Evolutionary conservation across 2,329 filamentous ascomycete species (phyloP), one percentile per base, ranked within the genome.

Genomic region (Neonectria punicea): DNA sequence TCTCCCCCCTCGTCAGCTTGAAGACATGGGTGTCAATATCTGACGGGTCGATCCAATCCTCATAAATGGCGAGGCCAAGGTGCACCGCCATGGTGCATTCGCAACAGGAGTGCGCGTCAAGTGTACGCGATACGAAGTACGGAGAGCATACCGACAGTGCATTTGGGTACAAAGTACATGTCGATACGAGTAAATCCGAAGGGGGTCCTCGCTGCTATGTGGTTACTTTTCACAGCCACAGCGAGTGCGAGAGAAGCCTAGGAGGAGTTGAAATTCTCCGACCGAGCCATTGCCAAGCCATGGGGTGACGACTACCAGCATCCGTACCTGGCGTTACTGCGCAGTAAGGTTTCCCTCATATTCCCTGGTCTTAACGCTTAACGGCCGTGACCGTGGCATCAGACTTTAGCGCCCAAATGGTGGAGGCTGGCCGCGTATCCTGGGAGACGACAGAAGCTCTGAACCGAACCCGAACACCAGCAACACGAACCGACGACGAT

Each of bases 51-150:
- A 53, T 34, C 56, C 46, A 44, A 16, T 49, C 7, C 44, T 46
- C 46, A 22, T 22, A 14, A 58, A 53, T 46, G 43, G 46, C 50
- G 62, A 58, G 67, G 53, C 55, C 41, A 53, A 58, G 56, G 50
- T 67, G 64, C 71, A 70, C 69, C 36, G 69, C 67, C 67, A 51
- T 68, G 44, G 46, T 62, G 66, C 63, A 55, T 72, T 70, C 61
- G 34, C 67, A 63, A 67, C 58, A 46, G 32, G 53, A 58, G 53
- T 64, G 62, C 62, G 62, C 62, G 62, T 65, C 16, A 47, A 20
- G n/a, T 43, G 10, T 20, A 13, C n/a, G 8, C 9, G 34, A 36
- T 34, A 36, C 49, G 49, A 36, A 14, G 49, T 50, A 18, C 20
- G 44, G 20, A 9, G 20, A 3, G 13, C 25, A 49, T 49, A 28